Percentiles rank a stretch among this genome's conserved stretches.
These are phyloP conservation scores for Beta vulgaris DNA, from an alignment of 148 eudicot species.

Conservation along the genomic window DNA sequence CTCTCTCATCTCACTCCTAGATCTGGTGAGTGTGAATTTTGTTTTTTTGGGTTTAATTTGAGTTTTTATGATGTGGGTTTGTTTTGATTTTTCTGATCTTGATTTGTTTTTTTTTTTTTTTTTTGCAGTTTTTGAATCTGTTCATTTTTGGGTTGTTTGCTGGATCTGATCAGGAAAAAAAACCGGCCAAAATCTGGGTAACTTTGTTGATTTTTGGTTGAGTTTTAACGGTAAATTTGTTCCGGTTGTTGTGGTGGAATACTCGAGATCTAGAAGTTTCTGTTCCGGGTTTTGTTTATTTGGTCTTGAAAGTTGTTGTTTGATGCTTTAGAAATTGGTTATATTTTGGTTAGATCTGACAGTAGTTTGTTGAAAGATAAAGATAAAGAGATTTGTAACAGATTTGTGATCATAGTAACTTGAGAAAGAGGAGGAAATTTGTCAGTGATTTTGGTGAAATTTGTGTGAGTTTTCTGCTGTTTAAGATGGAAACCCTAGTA, in stretches of 20 bases:
- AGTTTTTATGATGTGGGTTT: conserved; percentile 5
- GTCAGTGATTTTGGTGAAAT: conserved; percentile 11
- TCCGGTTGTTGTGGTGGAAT: conserved; percentile 50
- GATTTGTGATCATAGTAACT: not conserved
- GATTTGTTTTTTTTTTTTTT: not conserved
- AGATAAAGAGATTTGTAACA: not conserved
- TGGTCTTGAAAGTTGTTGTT: conserved; percentile 2
- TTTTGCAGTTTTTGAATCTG: conserved; percentile 28
- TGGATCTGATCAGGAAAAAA: conserved; percentile 22
- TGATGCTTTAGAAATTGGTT: conserved; percentile 17
- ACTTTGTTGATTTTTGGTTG: conserved; percentile 29
- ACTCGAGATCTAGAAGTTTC: conserved; percentile 38
- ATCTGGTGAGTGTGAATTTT: conserved; percentile 1
- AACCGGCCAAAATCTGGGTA: conserved; percentile 20
- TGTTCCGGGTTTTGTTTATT: conserved; percentile 7
- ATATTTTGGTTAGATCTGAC: conserved; percentile 27
- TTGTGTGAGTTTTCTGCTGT: conserved; percentile 9
- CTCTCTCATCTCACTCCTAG: not conserved
- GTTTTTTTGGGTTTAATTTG: not conserved
- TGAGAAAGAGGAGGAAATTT: not conserved
- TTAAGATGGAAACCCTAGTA: conserved; percentile 63
- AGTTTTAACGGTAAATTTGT: conserved; percentile 35
- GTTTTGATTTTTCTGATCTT: conserved; percentile 17
- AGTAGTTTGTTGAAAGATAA: conserved; percentile 4
- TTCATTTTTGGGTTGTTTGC: conserved; percentile 12